Evolutionary conservation across 192 early-diverging fungal genomes (phyloP).

Genomic region (Backusella circina): DNA sequence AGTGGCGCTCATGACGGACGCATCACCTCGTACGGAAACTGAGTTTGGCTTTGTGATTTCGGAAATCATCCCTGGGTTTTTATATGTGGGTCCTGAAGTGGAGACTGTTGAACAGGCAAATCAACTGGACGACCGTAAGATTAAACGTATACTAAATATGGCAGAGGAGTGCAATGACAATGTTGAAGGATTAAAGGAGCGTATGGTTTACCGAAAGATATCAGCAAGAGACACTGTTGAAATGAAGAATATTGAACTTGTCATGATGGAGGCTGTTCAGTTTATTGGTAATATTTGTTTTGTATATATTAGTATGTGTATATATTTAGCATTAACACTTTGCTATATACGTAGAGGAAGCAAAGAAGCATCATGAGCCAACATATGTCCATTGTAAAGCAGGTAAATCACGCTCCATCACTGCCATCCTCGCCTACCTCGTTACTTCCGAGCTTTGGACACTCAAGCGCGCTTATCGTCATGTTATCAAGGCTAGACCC

Average conservation of each 20-base stretch:
- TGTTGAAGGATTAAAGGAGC: conserved; percentile 35
- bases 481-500: conserved; percentile 57
- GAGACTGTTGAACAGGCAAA: conserved; percentile 49
- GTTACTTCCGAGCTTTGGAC: conserved; percentile 59
- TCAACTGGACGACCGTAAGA: conserved; percentile 47
- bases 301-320: background rate
- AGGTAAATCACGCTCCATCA: conserved; percentile 71
- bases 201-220: conserved; percentile 46
- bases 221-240: conserved; percentile 60
- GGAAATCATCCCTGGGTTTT: conserved; percentile 53
- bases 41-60: conserved; percentile 48
- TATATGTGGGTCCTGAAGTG: conserved; percentile 68
- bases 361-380: conserved; percentile 33
- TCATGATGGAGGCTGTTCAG: conserved; percentile 56
- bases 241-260: conserved; percentile 56
- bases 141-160: conserved; percentile 79
- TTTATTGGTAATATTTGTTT: conserved; percentile 56
- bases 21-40: conserved; percentile 19
- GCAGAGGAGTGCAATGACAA: conserved; percentile 64
- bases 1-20: background rate
- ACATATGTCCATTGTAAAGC: conserved; percentile 81
- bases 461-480: conserved; percentile 61
- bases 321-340: background rate
- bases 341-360: conserved; percentile 17
- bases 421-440: conserved; percentile 68